Evolutionary conservation across 2,329 filamentous ascomycete genomes (phyloP).

Genomic region (Escovopsis sp.): DNA sequence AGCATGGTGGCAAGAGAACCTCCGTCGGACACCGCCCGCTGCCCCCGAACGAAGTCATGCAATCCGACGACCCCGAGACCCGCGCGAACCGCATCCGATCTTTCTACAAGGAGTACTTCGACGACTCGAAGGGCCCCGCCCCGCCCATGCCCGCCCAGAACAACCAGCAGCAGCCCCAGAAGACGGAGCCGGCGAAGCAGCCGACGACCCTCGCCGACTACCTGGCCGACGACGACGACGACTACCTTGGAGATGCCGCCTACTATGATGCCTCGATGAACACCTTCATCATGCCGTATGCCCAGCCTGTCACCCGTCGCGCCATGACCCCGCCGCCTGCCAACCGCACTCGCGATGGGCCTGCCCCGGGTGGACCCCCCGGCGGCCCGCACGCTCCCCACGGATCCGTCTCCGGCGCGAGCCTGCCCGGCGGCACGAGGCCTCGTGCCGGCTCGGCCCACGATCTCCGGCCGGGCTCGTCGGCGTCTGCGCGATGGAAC

Average conservation of each 20-base stretch:
- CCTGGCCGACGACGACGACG: slow-evolving; percentile 61
- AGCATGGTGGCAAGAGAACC: slow-evolving; percentile 39
- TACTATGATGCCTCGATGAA: slow-evolving; percentile 53
- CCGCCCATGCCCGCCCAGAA: slow-evolving; percentile 24
- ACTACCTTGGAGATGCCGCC: slow-evolving; percentile 49
- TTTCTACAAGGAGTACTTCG: slow-evolving; percentile 99
- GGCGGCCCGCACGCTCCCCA: slow-evolving; percentile 24
- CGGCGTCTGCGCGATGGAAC: slow-evolving; percentile 41
- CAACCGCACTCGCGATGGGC: slow-evolving; percentile 27
- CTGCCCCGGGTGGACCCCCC: slow-evolving; percentile 13
- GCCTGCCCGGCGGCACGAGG: slow-evolving; percentile 28
- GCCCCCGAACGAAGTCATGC: slow-evolving; percentile 65
- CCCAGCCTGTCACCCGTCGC: slow-evolving; percentile 70
- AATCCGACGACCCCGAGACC: slow-evolving; percentile 80
- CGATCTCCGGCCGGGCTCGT: slow-evolving; percentile 39
- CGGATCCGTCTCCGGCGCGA: slow-evolving; percentile 35
- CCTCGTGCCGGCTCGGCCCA: slow-evolving; percentile 33
- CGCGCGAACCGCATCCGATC: slow-evolving; percentile 93
- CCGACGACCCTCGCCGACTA: slow-evolving; percentile 27
- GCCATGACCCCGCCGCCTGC: slow-evolving; percentile 89
- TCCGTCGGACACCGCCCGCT: slow-evolving; percentile 68
- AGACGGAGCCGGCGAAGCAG: slow-evolving; percentile 8
- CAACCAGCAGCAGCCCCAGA: slow-evolving; percentile 15
- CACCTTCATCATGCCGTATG: slow-evolving; percentile 66
- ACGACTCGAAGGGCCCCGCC: slow-evolving; percentile 50